Conservation (phyloP, 2,329 filamentous ascomycete genomes). For the Trichoderma koningiopsis region DNA sequence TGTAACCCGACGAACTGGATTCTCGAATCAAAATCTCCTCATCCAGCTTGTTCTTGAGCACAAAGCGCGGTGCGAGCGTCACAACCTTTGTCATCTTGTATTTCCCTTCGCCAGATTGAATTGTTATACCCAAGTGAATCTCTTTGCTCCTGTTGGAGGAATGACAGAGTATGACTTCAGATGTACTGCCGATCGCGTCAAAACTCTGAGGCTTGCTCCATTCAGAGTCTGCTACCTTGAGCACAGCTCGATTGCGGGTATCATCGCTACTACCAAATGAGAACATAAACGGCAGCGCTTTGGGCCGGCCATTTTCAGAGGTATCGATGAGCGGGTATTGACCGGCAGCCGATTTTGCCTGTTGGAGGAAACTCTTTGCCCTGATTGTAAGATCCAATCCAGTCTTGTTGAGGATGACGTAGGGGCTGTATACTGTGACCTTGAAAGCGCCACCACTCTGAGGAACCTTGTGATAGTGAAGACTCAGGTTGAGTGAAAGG, state of each 20-base stretch:
- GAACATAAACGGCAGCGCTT: slow-evolving; percentile 92
- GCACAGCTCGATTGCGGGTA: slow-evolving; percentile 82
- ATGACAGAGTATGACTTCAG: slow-evolving; percentile 82
- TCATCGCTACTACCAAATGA: slow-evolving; percentile 86
- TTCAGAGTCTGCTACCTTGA: slow-evolving; percentile 85
- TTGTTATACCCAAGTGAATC: slow-evolving; percentile 86
- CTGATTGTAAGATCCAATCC: slow-evolving; percentile 85
- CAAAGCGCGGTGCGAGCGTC: slow-evolving; percentile 87
- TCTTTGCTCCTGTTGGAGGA: slow-evolving; percentile 76
- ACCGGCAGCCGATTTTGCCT: slow-evolving; percentile 79
- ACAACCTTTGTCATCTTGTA: slow-evolving; percentile 98
- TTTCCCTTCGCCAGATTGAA: slow-evolving; percentile 91
- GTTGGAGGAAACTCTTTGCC: slow-evolving; percentile 85
- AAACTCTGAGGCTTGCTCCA: slow-evolving; percentile 99
- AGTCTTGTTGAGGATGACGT: slow-evolving; percentile 93
- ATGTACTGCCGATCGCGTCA: slow-evolving; percentile 91
- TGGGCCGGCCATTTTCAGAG: slow-evolving; percentile 59
- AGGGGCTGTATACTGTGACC: slow-evolving; percentile 92
- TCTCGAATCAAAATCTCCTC: slow-evolving; percentile 91
- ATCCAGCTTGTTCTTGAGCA: slow-evolving; percentile 87
- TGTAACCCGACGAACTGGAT: slow-evolving; percentile 83
- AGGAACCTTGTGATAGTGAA: slow-evolving; percentile 89
- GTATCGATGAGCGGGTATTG: slow-evolving; percentile 63
- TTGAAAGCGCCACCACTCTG: slow-evolving; percentile 95
- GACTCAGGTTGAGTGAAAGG: slow-evolving; percentile 74